Base-by-base conservation (phyloP, 2,329 filamentous ascomycete genomes). In the Paraphaeosphaeria minitans region DNA sequence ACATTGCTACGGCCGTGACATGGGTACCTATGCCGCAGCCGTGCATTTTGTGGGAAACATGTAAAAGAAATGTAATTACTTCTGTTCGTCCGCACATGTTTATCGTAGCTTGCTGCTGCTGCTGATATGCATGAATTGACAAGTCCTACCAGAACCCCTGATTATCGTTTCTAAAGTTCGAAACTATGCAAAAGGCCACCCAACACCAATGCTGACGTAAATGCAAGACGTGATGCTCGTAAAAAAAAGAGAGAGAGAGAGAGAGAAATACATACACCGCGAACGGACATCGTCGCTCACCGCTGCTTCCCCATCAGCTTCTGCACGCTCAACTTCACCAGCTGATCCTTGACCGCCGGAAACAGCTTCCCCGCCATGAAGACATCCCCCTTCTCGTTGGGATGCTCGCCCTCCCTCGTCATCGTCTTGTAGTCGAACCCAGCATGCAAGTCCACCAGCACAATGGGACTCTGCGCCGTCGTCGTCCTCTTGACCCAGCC, bases 351-450 rank as follows among this genome's bases (percentile, higher is more conserved):
- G 6, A 71, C 63, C 13, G 65, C 59, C 3, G 47, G 53, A 39
- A 66, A 67, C 56, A 73, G 75, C 56, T 67, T 68, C 37, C 53
- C 58, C 2, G 68, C 68, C 60, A 76, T 66, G 60, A 75, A 75
- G 54, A 67, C 60, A 29, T 71, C 67, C 13, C 74, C 74, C 2
- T 48, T 49, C 24, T 62, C 62, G 46, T 75, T 75, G 14, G 74
- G 73, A 55, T 76, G 74, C 62, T 74, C 70, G 49, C 74, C 74
- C 35, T 76, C 74, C 12, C 55, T 58, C 0, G 73, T 75, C 45
- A 76, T 73, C 5, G 60, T 63, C n/a, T 67, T 65, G 1, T 64
- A 56, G 48, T 76, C 64, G 24, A 73, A 76, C 35, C 66, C 70
- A 0, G 62, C 59, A 41, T 58, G 70, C 56, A 71, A 71, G 60